Base-by-base conservation (phyloP, 148 eudicot genomes). In the Cornus controversa region DNA sequence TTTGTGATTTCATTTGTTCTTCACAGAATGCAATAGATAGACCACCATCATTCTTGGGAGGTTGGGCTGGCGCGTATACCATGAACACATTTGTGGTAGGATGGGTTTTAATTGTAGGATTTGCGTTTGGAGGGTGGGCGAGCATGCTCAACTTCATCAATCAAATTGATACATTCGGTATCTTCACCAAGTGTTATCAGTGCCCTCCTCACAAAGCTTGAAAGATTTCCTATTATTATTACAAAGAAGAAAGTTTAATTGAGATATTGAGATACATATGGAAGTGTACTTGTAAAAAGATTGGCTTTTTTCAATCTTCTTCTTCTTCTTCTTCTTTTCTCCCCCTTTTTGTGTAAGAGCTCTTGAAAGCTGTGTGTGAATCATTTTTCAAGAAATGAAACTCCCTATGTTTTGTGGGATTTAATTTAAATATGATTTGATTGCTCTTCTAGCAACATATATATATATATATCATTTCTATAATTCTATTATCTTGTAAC, bases 91-190 rank as follows among this genome's bases (percentile, higher is more conserved):
- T 93, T 73, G 86, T 93, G 53, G 97, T 93, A 72, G 90, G 62
- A 9, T 93, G 97, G 97, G 95, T 93, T 42, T 83, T 91, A 50
- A 84, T 91, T 24, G 88, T 93, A 2, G 96, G 97, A 24, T 93
- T 93, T 75, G 97, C 95, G 73, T 89, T 93, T 76, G 97, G 97
- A 73, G 97, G 95, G 10, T 93, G 95, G 97, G 97, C 97, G 77
- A 93, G 97, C 81, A 83, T 93, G 90, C 75, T 85, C 76, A 93
- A 93, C 79, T 93, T 93, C 75, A 67, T 88, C 65, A 86, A 73
- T 16, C 97, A 93, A 89, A 84, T 93, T 18, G 76, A 91, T 69
- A 84, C 97, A 9, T 93, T 93, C 73, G 97, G 97, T 47, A 78
- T 91, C 76, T 93, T 93, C 83, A 88, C 97, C 27, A 93, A 93